Conservation (phyloP, 2,329 filamentous ascomycete genomes). For the Neonectria faginata region DNA sequence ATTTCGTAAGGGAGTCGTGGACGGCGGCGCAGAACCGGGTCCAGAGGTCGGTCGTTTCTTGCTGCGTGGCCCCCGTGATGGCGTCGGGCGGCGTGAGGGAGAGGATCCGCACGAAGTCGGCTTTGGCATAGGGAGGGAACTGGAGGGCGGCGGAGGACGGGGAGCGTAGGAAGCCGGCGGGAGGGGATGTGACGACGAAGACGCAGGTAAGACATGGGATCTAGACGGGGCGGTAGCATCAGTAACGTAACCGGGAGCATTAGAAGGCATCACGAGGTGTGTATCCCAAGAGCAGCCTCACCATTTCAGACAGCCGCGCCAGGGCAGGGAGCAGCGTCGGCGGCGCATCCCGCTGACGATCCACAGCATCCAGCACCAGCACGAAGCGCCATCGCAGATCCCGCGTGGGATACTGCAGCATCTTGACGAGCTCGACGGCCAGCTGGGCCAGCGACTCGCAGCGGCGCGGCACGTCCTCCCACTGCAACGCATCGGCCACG, state of each 20-base stretch:
- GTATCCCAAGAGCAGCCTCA: constrained; percentile 56
- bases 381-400: constrained; percentile 71
- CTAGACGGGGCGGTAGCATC: constrained; percentile 56
- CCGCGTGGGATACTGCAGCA: constrained; percentile 63
- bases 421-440: constrained; percentile 75
- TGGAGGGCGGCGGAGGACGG: constrained; percentile 80
- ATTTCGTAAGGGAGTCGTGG: constrained; percentile 86
- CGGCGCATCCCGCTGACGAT: constrained; percentile 83
- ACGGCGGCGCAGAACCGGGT: constrained; percentile 83
- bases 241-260: constrained; percentile 9
- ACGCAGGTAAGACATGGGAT: constrained; percentile 82
- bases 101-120: constrained; percentile 83
- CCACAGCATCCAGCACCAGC: constrained; percentile 88
- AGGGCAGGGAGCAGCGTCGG: constrained; percentile 84
- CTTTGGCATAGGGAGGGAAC: constrained; percentile 86
- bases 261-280: constrained; percentile 20
- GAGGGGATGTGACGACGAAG: constrained; percentile 79
- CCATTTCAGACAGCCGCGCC: constrained; percentile 82
- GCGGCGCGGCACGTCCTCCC: constrained; percentile 64
- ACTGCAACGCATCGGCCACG: constrained; percentile 64
- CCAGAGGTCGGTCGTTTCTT: constrained; percentile 77
- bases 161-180: constrained; percentile 75
- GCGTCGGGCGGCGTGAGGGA: constrained; percentile 61
- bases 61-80: constrained; percentile 62
- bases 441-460: constrained; percentile 87